These are phyloP conservation scores for Candida tetrigidarum DNA, from an alignment of 1,139 yeast species.

Conservation along the genomic window DNA sequence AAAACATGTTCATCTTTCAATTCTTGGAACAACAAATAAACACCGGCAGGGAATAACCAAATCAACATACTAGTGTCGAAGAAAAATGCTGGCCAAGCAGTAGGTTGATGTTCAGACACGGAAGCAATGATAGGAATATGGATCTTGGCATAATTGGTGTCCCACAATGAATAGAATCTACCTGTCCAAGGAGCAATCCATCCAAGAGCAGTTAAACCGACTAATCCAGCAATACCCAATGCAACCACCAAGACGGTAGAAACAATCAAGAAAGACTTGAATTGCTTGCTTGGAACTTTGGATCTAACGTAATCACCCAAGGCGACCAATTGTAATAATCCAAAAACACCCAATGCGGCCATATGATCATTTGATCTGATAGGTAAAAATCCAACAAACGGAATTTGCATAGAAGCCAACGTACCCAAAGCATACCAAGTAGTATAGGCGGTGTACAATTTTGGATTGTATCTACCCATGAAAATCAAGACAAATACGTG, in stretches of 20 bases:
- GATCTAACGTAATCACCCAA: conserved; percentile 82
- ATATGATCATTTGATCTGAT: conserved; percentile 97
- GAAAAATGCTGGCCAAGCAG: conserved; percentile 99
- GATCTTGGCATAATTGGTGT: conserved; percentile 94
- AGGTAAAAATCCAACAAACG: conserved; percentile 97
- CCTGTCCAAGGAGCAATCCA: conserved; percentile 99
- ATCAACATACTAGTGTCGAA: conserved; percentile 91
- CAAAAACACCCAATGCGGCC: conserved; percentile 98
- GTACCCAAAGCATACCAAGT: conserved; percentile 99
- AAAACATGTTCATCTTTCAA: conserved; percentile 92
- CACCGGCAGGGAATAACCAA: conserved; percentile 99
- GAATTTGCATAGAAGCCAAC: conserved; percentile 97
- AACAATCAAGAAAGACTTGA: conserved; percentile 69
- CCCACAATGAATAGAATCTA: conserved; percentile 98
- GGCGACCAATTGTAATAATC: conserved; percentile 88
- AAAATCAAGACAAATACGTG: conserved; percentile 88
- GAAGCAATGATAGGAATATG: conserved; percentile 99
- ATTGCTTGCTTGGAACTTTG: conserved; percentile 73
- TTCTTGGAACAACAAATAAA: conserved; percentile 88
- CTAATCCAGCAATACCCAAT: conserved; percentile 72
- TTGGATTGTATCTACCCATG: conserved; percentile 93
- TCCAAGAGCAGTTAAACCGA: conserved; percentile 85
- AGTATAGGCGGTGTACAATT: conserved; percentile 87
- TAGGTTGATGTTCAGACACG: conserved; percentile 99
- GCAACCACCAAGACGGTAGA: conserved; percentile 58